Percentiles rank a stretch among this genome's conserved stretches.
Evolutionary conservation across 2,329 filamentous ascomycete genomes (phyloP).

Genomic region (Alternaria brassicae): DNA sequence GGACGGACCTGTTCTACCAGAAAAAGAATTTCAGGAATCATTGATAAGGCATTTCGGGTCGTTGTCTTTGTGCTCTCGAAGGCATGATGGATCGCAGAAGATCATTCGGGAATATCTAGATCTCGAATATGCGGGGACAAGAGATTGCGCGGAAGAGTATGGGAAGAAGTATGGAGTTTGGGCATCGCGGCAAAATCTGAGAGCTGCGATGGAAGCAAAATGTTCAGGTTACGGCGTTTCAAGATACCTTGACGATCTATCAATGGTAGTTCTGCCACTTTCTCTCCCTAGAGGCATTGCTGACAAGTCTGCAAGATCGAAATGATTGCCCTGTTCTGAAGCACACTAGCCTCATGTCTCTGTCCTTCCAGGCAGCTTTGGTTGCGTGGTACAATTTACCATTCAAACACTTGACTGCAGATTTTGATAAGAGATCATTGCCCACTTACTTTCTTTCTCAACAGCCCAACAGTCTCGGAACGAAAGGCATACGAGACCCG

Average conservation of each 20-base stretch:
- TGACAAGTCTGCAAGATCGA: background rate
- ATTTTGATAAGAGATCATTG: background rate
- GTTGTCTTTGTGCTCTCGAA: background rate
- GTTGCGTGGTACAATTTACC: background rate
- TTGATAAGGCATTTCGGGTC: constrained; percentile 6
- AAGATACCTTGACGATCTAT: constrained; percentile 4
- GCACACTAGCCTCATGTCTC: background rate
- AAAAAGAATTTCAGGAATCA: constrained; percentile 75
- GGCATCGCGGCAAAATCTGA: background rate
- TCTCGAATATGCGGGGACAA: background rate
- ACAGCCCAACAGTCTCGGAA: no score
- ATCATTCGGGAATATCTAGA: background rate
- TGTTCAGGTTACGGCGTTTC: background rate
- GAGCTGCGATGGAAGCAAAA: background rate
- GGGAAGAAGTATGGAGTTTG: constrained; percentile 1
- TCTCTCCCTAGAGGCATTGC: background rate
- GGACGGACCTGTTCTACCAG: constrained; percentile 87
- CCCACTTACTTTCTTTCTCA: no score
- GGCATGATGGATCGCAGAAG: background rate
- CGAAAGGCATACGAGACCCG: no score
- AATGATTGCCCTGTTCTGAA: background rate
- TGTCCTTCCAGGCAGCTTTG: background rate
- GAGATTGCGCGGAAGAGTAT: background rate
- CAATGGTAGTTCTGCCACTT: constrained; percentile 8
- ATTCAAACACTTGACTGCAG: background rate